Percentiles rank a stretch among this genome's conserved stretches.
phyloP scores from a whole-genome alignment of 176 grass and related monocot genomes.

The Musa beccarii region DNA sequence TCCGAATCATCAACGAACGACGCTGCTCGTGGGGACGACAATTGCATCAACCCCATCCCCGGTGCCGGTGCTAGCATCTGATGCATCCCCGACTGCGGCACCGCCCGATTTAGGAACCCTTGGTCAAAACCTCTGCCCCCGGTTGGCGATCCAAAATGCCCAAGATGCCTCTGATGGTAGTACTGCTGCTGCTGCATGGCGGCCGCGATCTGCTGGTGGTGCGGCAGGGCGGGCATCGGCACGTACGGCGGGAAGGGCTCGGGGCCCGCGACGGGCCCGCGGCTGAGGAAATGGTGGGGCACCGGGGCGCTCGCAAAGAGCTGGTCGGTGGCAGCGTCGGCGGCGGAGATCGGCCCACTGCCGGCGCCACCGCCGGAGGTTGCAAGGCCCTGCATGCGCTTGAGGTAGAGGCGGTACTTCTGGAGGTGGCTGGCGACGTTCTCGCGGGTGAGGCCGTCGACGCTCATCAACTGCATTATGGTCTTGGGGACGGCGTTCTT shows the following conservation, averaged over 20 bases:
- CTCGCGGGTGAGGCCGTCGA: conserved; percentile 18
- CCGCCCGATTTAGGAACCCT: conserved; percentile 2
- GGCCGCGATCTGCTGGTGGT: conserved; percentile 9
- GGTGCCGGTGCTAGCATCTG: conserved; percentile 1
- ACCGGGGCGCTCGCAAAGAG: conserved; percentile 14
- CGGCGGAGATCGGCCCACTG: conserved; percentile 11
- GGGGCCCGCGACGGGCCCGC: background rate
- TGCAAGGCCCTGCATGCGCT: conserved; percentile 16
- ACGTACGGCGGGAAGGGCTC: conserved; percentile 6
- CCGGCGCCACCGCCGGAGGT: background rate
- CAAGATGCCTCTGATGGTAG: conserved; percentile 19
- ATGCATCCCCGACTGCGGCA: conserved; percentile 7
- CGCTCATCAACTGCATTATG: conserved; percentile 25
- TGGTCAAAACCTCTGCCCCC: conserved; percentile 2
- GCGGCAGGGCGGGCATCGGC: conserved; percentile 5
- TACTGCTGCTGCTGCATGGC: conserved; percentile 18
- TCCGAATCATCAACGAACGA: conserved; percentile 11
- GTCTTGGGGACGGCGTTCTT: conserved; percentile 21
- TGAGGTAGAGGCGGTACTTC: conserved; percentile 20
- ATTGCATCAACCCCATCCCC: background rate
- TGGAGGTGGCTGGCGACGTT: conserved; percentile 22
- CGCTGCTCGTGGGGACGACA: background rate
- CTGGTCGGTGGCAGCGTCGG: conserved; percentile 17
- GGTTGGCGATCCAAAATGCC: conserved; percentile 16
- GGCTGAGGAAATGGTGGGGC: conserved; percentile 14